Base-by-base conservation (phyloP, 331 rosid genomes). In the Stylosanthes scabra region DNA sequence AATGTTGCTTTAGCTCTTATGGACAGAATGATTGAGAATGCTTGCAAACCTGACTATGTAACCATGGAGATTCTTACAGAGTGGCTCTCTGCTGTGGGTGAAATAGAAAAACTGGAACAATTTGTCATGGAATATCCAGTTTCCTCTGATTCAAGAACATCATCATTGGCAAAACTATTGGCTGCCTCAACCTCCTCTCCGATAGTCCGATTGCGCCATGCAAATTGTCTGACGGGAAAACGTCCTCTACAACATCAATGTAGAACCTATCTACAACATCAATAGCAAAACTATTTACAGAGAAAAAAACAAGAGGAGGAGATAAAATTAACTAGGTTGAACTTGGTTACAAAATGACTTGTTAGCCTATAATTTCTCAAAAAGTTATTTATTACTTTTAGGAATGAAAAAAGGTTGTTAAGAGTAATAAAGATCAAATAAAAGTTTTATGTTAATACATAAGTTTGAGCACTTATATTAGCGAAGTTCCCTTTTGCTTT, bases 61-160 rank as follows among this genome's bases (percentile, higher is more conserved):
- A 93, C 96, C 71, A 79, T 89, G 89, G 96, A 91, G 58, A 82
- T 90, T 71, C 93, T 93, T 51, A 84, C 93, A 1, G 91, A 91
- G 59, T 91, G 98, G 98, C 87, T 93, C 74, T 63, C 85, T 54
- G 81, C 85, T 0, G 83, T 73, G 42, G 93, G 92, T 31, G 84
- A 93, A 74, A 72, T 25, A 1, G 80, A 79, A 54, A 85, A 80
- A 74, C 80, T 93, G 75, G 77, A 81, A 76, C 72, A 15, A 6
- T 91, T 93, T 74, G 71, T 85, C 4, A 63, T 47, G 57, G 97
- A 92, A 59, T 80, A 78, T 51, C 75, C 57, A 72, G 88, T 87
- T 68, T 82, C 82, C 71, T 51, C 28, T 70, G 25, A 20, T 5
- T 50, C 27, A 69, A 27, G 78, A 69, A 27, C 75, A 20, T 20